A percentile compares a stretch with the other conserved stretches of the same genome.
Evolutionary conservation across 2,329 filamentous ascomycete species (phyloP).

Genomic region (Macrophomina pseudophaseolina): DNA sequence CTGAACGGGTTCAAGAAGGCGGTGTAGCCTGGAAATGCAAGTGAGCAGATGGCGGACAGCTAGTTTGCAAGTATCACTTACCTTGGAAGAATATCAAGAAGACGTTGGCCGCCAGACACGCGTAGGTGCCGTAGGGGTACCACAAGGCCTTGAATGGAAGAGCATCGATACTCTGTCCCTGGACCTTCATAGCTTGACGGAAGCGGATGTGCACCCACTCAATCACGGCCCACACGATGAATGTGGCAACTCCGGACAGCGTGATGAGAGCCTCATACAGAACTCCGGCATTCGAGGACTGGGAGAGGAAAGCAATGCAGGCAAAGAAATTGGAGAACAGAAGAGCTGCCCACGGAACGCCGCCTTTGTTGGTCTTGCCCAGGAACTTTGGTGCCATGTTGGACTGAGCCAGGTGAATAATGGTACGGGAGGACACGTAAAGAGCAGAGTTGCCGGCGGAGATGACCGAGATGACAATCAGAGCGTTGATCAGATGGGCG

Average conservation of each 20-base stretch:
- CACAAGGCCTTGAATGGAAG: slow-evolving; percentile 30
- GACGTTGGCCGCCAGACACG: slow-evolving; percentile 30
- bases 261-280: slow-evolving; percentile 30
- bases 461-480: slow-evolving; percentile 32
- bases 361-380: slow-evolving; percentile 28
- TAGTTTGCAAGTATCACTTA: not conserved
- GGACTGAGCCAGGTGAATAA: slow-evolving; percentile 29
- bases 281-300: slow-evolving; percentile 29
- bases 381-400: slow-evolving; percentile 31
- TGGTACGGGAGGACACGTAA: slow-evolving; percentile 30
- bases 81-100: slow-evolving; percentile 33
- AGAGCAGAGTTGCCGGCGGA: slow-evolving; percentile 31
- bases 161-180: slow-evolving; percentile 41
- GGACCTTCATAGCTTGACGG: slow-evolving; percentile 43
- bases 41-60: not conserved
- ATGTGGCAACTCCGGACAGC: slow-evolving; percentile 41
- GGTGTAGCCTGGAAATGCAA: slow-evolving; percentile 26
- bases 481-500: slow-evolving; percentile 39
- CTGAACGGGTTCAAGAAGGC: slow-evolving; percentile 32
- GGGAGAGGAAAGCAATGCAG: slow-evolving; percentile 42
- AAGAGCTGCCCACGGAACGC: slow-evolving; percentile 37
- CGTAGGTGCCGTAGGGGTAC: slow-evolving; percentile 31
- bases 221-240: slow-evolving; percentile 47
- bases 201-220: slow-evolving; percentile 51
- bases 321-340: slow-evolving; percentile 45